Percentiles rank a stretch among this genome's conserved stretches.
Evolutionary conservation across 2,329 filamentous ascomycete species (phyloP).

Genomic region (Purpureocillium takamizusanense): DNA sequence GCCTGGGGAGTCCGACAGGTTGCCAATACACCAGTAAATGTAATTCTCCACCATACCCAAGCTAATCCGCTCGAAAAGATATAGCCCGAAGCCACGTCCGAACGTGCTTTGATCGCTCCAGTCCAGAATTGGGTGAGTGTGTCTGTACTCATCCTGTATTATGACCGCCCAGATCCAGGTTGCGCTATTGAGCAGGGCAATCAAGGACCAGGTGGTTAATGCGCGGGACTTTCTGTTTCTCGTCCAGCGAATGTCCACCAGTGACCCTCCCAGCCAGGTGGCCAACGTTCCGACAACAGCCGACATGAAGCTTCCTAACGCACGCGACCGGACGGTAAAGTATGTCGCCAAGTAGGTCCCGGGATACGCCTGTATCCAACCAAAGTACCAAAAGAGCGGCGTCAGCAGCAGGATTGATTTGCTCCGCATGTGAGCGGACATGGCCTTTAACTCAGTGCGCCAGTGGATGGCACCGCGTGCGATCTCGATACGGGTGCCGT

Average conservation of each 20-base stretch:
- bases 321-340: no score
- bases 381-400: no score
- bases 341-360: no score
- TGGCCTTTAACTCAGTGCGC: no score
- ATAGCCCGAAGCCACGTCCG: constrained; percentile 28
- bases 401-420: no score
- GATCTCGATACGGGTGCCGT: no score
- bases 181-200: constrained; percentile 29
- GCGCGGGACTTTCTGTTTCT: constrained; percentile 29
- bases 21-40: constrained; percentile 37
- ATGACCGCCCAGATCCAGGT: constrained; percentile 38
- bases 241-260: constrained; percentile 28
- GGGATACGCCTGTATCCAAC: no score
- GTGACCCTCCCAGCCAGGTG: constrained; percentile 24
- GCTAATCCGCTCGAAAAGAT: constrained; percentile 29
- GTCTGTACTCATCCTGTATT: constrained; percentile 35
- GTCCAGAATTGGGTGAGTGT: constrained; percentile 31
- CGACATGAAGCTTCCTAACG: no score
- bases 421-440: no score
- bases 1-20: constrained; percentile 31
- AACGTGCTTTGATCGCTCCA: constrained; percentile 30
- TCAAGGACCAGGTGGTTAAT: constrained; percentile 26
- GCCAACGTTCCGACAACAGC: constrained; percentile 14
- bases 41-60: constrained; percentile 32
- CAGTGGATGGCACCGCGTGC: no score